Evolutionary conservation across 805 yeast genomes (phyloP).

Genomic region (Lachancea nothofagi): DNA sequence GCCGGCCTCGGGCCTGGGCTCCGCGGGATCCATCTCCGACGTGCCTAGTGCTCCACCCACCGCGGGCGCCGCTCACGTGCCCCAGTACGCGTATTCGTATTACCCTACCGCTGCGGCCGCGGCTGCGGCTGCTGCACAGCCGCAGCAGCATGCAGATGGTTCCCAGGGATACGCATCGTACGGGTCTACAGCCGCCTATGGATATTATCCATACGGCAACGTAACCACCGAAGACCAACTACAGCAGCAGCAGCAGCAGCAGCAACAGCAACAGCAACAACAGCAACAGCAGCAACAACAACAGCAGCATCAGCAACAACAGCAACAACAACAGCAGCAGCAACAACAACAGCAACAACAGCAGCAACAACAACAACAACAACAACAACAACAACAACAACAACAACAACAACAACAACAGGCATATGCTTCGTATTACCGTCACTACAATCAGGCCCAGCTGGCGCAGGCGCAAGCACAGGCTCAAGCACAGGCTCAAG

Average conservation of each 20-base stretch:
- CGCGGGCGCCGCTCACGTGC: constrained; percentile 8
- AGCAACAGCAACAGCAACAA: constrained; percentile 11
- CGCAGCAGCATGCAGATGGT: constrained; percentile 9
- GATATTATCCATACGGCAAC: constrained; percentile 8
- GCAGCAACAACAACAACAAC: constrained; percentile 11
- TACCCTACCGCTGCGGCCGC: constrained; percentile 8
- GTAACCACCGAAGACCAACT: constrained; percentile 4
- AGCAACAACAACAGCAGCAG: constrained; percentile 9
- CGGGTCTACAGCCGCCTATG: constrained; percentile 6
- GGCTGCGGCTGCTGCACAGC: constrained; percentile 7
- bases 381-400: constrained; percentile 13
- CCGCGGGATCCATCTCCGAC: constrained; percentile 4
- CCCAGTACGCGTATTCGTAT: constrained; percentile 6
- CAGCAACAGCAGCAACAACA: constrained; percentile 12
- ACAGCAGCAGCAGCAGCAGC: constrained; percentile 4
- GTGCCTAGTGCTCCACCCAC: too few species aligned
- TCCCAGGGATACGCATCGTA: constrained; percentile 1
- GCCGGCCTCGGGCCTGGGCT: background rate
- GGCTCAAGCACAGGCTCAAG: constrained; percentile 9
- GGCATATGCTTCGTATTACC: constrained; percentile 6
- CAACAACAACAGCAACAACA: constrained; percentile 4
- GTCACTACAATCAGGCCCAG: constrained; percentile 10
- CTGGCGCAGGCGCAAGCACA: constrained; percentile 10
- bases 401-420: constrained; percentile 12
- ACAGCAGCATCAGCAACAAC: too few species aligned